Conservation (phyloP, 1,284 basidiomycete genomes). For the Pyrrhoderma noxium region DNA sequence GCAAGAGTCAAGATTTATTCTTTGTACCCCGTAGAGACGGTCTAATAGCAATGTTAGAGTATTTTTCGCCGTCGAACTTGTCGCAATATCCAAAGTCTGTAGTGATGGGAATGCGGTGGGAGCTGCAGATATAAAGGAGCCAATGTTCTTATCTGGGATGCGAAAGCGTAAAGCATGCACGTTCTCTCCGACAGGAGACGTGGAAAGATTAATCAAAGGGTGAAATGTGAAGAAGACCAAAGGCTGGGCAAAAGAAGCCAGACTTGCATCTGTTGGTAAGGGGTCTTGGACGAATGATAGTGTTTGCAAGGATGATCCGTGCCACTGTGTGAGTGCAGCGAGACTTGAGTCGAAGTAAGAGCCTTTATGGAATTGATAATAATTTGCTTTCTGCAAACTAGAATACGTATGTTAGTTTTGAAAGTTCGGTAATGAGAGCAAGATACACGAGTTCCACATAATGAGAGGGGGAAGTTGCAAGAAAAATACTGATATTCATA, state of each 20-base stretch:
- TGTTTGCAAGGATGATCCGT: conserved; percentile 31
- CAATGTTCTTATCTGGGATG: conserved; percentile 51
- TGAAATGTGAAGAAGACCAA: conserved; percentile 65
- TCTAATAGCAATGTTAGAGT: conserved; percentile 46
- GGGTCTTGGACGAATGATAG: conserved; percentile 66
- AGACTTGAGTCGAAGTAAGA: conserved; percentile 63
- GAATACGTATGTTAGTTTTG: background rate
- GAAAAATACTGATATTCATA: too few relatives aligned
- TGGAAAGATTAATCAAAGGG: conserved; percentile 37
- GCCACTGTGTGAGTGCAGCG: conserved; percentile 49
- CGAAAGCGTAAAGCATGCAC: conserved; percentile 48
- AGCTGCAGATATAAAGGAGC: conserved; percentile 33
- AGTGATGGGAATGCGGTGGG: conserved; percentile 33
- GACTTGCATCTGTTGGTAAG: conserved; percentile 27
- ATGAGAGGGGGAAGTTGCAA: too few relatives aligned
- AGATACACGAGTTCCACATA: too few relatives aligned
- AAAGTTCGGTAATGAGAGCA: background rate
- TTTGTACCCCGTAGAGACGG: conserved; percentile 36
- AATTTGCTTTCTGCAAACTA: conserved; percentile 60
- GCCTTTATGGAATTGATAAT: conserved; percentile 66
- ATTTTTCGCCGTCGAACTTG: conserved; percentile 38
- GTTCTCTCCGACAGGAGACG: conserved; percentile 35
- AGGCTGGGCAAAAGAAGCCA: conserved; percentile 56
- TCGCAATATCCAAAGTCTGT: conserved; percentile 50
- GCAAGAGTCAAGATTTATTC: conserved; percentile 52